Conservation (phyloP, 2,329 filamentous ascomycete genomes). For the Cladosporium sp. region DNA sequence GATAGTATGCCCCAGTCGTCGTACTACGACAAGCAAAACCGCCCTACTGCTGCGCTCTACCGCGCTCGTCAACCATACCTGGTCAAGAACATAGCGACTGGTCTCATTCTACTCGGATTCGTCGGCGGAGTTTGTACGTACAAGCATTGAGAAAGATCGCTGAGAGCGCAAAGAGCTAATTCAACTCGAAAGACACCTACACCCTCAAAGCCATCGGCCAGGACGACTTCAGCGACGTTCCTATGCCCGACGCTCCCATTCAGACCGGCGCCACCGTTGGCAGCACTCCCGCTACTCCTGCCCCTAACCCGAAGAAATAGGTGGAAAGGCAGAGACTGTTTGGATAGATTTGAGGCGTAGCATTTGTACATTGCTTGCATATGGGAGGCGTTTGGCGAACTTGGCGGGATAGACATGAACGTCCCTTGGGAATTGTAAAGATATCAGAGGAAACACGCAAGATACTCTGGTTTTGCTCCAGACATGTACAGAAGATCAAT, state of each 20-base stretch:
- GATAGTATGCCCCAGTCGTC: slow-evolving; percentile 61
- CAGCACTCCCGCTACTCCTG: not conserved
- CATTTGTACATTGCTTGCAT: slow-evolving; percentile 3
- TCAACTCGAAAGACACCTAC: slow-evolving; percentile 53
- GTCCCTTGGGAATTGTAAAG: not conserved
- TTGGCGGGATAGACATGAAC: slow-evolving; percentile 1
- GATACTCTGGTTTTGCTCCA: not conserved
- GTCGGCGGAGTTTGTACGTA: slow-evolving; percentile 82
- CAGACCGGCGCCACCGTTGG: slow-evolving; percentile 33
- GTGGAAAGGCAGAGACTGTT: not conserved
- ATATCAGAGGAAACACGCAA: slow-evolving; percentile 4
- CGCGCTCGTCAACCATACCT: slow-evolving; percentile 89
- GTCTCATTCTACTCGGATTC: slow-evolving; percentile 67
- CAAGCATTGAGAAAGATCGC: not conserved
- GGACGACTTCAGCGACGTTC: slow-evolving; percentile 94
- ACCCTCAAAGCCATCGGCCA: slow-evolving; percentile 84
- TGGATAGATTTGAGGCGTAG: not conserved
- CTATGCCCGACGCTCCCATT: slow-evolving; percentile 70
- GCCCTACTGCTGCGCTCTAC: slow-evolving; percentile 82
- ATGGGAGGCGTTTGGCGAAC: slow-evolving; percentile 13
- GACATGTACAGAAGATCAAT: not conserved
- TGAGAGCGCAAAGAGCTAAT: slow-evolving; percentile 11
- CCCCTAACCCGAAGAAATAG: slow-evolving; percentile 4
- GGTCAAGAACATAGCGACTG: slow-evolving; percentile 80
- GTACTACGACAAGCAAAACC: slow-evolving; percentile 87